These are phyloP conservation scores for Bryopsis sp. DNA, from an alignment of 139 green algal species.

Conservation along the genomic window DNA sequence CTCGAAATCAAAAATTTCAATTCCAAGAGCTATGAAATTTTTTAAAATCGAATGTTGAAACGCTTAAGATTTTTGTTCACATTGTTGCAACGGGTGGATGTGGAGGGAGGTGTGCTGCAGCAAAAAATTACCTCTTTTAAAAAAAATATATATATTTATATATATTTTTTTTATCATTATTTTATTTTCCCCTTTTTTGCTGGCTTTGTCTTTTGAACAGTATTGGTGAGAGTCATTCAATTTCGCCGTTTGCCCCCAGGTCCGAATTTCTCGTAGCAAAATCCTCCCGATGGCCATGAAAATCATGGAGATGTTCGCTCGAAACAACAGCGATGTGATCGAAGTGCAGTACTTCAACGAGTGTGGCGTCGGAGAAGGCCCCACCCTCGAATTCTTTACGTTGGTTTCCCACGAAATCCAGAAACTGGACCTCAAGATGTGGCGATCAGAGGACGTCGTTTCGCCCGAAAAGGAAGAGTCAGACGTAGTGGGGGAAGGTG, in stretches of 20 bases:
- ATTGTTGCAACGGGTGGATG: no score
- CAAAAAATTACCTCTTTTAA: no score
- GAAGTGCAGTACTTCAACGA: slow-evolving; percentile 95
- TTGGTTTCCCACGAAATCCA: slow-evolving; percentile 88
- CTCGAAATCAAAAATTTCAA: no score
- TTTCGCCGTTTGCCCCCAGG: no score
- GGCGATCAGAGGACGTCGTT: slow-evolving; percentile 56
- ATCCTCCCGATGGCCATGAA: slow-evolving; percentile 5
- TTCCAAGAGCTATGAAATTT: no score
- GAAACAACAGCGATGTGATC: slow-evolving; percentile 37
- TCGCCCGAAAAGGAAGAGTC: slow-evolving; percentile 22
- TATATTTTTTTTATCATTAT: neutral
- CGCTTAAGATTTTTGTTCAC: no score
- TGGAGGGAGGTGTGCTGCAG: no score
- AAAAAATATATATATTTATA: no score
- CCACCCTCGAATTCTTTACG: slow-evolving; percentile 97
- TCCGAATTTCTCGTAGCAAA: neutral
- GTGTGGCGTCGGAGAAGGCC: slow-evolving; percentile 86
- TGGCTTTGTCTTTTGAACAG: neutral
- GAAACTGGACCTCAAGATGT: slow-evolving; percentile 63
- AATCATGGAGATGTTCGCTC: slow-evolving; percentile 61
- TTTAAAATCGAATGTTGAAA: no score
- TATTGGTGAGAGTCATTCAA: no score
- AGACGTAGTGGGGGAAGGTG: slow-evolving; percentile 1
- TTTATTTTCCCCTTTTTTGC: neutral